phyloP scores from a whole-genome alignment of 2,329 filamentous ascomycete species.

The Fusarium compactum region DNA sequence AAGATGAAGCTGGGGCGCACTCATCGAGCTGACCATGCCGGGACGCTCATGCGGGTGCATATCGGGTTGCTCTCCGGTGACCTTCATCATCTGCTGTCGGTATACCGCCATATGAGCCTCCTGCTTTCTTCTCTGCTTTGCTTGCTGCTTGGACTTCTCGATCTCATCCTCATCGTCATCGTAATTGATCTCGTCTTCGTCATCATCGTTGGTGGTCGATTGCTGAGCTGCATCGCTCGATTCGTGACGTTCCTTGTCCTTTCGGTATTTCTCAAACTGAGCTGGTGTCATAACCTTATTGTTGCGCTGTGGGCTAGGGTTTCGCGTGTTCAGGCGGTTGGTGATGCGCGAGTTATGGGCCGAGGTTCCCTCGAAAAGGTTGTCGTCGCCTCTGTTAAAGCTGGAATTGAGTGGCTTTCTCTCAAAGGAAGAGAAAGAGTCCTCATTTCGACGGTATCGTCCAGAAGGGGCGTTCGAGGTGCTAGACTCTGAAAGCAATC shows the following conservation, averaged over 20 bases:
- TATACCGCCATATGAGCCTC: conserved; percentile 92
- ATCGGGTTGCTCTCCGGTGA: conserved; percentile 75
- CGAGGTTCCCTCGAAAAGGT: conserved; percentile 65
- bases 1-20: conserved; percentile 69
- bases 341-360: conserved; percentile 54
- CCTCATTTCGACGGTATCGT: conserved; percentile 57
- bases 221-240: conserved; percentile 57
- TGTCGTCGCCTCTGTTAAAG: conserved; percentile 63
- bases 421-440: conserved; percentile 52
- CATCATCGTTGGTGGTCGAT: conserved; percentile 67
- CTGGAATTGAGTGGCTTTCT: conserved; percentile 47
- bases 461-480: conserved; percentile 32
- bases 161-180: conserved; percentile 83
- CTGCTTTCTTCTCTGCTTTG: conserved; percentile 85
- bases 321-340: conserved; percentile 53
- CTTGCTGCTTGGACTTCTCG: conserved; percentile 78
- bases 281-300: conserved; percentile 92
- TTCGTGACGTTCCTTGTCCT: conserved; percentile 75
- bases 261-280: conserved; percentile 84
- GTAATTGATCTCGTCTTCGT: conserved; percentile 71
- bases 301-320: conserved; percentile 61
- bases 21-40: conserved; percentile 68
- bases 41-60: conserved; percentile 61
- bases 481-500: conserved; percentile 55
- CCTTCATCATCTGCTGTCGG: conserved; percentile 96